Evolutionary conservation across 345 rosid species (phyloP).

Genomic region (Bruguiera parviflora): DNA sequence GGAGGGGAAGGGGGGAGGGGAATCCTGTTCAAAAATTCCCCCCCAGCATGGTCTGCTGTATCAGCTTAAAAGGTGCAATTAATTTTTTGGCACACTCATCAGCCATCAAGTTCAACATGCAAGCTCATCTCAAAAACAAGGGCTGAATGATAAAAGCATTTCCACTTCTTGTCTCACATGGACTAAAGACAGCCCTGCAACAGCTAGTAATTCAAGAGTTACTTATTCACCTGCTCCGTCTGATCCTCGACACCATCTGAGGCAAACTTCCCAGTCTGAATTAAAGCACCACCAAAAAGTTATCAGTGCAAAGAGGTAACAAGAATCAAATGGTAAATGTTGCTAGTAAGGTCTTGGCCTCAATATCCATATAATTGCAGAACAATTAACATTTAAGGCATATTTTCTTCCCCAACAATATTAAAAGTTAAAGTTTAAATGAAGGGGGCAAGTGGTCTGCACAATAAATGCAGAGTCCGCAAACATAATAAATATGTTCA

Average conservation of each 20-base stretch:
- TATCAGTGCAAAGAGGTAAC: conserved; percentile 5
- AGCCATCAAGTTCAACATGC: not conserved
- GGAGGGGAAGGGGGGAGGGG: not conserved
- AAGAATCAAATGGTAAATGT: too few species aligned
- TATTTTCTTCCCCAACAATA: too few species aligned
- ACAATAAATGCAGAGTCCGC: too few species aligned
- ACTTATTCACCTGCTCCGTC: conserved; percentile 71
- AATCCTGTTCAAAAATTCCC: too few species aligned
- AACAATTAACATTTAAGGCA: not conserved
- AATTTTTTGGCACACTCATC: not conserved
- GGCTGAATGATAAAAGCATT: not conserved
- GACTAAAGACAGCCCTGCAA: not conserved
- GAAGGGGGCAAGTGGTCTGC: too few species aligned
- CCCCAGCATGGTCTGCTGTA: too few species aligned
- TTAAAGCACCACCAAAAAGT: conserved; percentile 12
- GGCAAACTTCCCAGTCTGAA: conserved; percentile 73
- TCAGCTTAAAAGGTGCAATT: too few species aligned
- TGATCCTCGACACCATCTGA: conserved; percentile 73
- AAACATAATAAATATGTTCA: too few species aligned
- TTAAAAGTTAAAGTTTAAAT: too few species aligned
- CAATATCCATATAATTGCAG: not conserved
- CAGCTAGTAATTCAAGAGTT: not conserved
- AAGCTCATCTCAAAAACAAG: conserved; percentile 3
- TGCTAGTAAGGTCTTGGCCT: not conserved
- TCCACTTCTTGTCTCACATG: not conserved